Percentiles rank a stretch among this genome's conserved stretches.
Conservation (phyloP, 192 early-diverging fungal species). For the Linnemannia schmuckeri region DNA sequence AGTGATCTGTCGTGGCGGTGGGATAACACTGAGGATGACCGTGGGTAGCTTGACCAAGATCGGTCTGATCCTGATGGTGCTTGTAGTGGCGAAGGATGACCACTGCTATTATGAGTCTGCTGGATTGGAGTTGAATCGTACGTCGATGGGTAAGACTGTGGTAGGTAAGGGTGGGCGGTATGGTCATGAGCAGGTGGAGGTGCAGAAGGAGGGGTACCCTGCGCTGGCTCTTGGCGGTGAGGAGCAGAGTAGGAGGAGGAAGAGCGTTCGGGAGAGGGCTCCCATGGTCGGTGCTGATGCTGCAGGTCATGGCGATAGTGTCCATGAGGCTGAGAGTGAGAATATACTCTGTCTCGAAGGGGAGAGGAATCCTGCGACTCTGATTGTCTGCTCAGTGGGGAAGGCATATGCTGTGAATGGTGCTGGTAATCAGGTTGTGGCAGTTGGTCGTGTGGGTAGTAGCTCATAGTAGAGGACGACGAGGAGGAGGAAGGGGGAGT, state of each 20-base stretch:
- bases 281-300: constrained; percentile 12
- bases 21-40: not conserved
- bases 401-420: not conserved
- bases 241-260: not conserved
- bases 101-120: not conserved
- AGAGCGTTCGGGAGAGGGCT: constrained; percentile 6
- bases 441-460: not conserved
- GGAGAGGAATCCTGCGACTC: not conserved
- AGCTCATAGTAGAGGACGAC: not conserved
- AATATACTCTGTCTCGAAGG: not conserved
- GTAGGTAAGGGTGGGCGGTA: not conserved
- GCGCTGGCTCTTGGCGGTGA: not conserved
- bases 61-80: not conserved
- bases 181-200: not conserved
- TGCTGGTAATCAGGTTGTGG: not conserved
- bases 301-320: constrained; percentile 5
- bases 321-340: not conserved
- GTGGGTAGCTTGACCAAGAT: not conserved
- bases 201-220: not conserved
- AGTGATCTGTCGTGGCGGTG: constrained; percentile 6
- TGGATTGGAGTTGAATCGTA: not conserved
- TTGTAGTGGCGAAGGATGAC: not conserved
- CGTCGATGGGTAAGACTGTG: not conserved
- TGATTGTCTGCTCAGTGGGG: not conserved
- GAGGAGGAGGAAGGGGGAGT: not conserved